Conservation (phyloP, 331 rosid genomes). For the Spiraea crenata region DNA sequence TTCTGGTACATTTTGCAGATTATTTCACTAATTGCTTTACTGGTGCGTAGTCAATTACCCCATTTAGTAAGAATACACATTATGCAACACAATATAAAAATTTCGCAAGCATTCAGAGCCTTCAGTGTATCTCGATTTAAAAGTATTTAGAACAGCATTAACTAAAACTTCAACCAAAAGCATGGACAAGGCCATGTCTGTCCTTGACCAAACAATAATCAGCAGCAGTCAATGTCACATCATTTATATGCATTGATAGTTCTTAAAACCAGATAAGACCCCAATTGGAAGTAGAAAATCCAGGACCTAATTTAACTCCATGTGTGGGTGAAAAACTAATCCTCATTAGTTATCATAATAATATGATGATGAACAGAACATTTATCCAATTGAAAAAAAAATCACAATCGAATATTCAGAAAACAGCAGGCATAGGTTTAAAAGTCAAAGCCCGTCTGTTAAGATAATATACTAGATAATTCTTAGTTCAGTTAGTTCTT, state of each 20-base stretch:
- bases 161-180: not conserved
- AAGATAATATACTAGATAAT: conserved; percentile 1
- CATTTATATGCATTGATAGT: not conserved
- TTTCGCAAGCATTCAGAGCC: not conserved
- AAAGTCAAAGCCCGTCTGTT: not conserved
- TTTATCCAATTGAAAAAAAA: conserved; percentile 5
- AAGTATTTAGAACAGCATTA: not conserved
- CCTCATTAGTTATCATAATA: not conserved
- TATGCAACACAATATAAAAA: not conserved
- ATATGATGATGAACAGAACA: not conserved
- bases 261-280: not conserved
- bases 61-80: not conserved
- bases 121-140: not conserved
- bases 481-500: not conserved
- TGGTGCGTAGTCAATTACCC: not conserved
- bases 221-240: not conserved
- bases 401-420: not conserved
- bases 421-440: not conserved
- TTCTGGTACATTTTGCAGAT: not conserved
- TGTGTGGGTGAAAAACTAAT: not conserved
- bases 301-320: not conserved
- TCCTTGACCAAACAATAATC: not conserved
- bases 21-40: not conserved
- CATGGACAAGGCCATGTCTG: not conserved
- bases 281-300: not conserved